phyloP scores from a whole-genome alignment of 345 rosid genomes.

The Ceriops decandra region DNA sequence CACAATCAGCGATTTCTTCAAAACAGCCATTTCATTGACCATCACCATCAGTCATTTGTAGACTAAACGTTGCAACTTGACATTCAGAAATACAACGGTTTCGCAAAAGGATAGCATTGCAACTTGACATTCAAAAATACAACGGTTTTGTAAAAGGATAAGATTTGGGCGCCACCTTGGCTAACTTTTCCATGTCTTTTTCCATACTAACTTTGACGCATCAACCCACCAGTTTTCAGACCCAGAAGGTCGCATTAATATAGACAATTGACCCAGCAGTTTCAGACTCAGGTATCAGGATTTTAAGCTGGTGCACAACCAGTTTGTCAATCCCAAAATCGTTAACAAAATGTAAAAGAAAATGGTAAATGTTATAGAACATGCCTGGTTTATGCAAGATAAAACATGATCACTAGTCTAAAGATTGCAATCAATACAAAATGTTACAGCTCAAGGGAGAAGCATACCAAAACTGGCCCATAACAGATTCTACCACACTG shows the following conservation, averaged over 20 bases:
- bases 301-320: neutral
- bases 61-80: constrained; percentile 3
- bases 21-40: constrained; percentile 14
- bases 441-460: constrained; percentile 5
- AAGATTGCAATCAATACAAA: neutral
- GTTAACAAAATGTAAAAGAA: neutral
- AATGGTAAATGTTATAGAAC: neutral
- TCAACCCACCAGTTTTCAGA: neutral
- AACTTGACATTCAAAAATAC: constrained; percentile 4
- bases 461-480: constrained; percentile 2
- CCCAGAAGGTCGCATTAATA: neutral
- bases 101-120: too few relatives aligned
- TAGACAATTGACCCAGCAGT: constrained; percentile 8
- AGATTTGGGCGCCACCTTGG: constrained; percentile 17
- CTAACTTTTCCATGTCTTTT: neutral
- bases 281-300: constrained; percentile 12
- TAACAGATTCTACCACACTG: neutral
- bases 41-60: constrained; percentile 11
- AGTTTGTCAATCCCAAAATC: neutral
- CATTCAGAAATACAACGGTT: neutral
- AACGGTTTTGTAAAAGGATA: constrained; percentile 15
- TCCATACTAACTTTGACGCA: too few relatives aligned
- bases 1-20: constrained; percentile 5
- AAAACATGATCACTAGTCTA: neutral
- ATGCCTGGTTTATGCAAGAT: neutral